Conservation (phyloP, 345 rosid genomes). For the Moricandia arvensis region DNA sequence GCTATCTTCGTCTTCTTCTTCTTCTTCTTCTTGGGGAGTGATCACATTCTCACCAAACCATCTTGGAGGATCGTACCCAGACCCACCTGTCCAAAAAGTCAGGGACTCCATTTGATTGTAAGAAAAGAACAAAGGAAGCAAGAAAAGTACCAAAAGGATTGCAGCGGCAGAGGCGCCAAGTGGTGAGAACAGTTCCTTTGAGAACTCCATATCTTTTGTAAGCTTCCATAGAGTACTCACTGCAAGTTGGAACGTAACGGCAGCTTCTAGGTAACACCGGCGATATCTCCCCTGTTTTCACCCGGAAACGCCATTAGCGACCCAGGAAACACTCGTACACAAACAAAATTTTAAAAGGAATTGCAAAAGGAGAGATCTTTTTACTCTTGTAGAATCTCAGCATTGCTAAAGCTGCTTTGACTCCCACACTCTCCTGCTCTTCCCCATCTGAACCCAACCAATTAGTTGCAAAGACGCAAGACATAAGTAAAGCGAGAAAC, state of each 20-base stretch:
- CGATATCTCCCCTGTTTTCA: constrained; percentile 78
- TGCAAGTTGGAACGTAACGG: constrained; percentile 80
- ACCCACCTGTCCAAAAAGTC: too few species aligned
- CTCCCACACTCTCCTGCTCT: constrained; percentile 57
- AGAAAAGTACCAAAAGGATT: constrained; percentile 96
- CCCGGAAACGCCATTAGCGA: neutral
- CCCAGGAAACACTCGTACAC: neutral
- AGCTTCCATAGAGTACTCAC: constrained; percentile 93
- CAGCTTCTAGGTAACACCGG: constrained; percentile 78
- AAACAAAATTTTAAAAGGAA: neutral
- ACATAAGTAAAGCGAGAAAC: neutral
- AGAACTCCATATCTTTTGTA: constrained; percentile 81
- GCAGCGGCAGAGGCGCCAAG: constrained; percentile 92
- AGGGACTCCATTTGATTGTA: too few species aligned
- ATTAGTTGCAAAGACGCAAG: neutral
- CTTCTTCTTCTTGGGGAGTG: constrained; percentile 38
- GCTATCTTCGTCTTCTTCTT: constrained; percentile 22
- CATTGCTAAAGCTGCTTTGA: constrained; percentile 69
- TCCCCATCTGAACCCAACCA: constrained; percentile 40
- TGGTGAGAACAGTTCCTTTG: constrained; percentile 69
- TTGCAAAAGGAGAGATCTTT: neutral
- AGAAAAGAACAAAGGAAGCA: too few species aligned
- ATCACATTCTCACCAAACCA: constrained; percentile 70
- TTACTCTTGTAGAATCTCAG: constrained; percentile 81
- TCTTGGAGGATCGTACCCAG: constrained; percentile 88